Base-by-base conservation (phyloP, 345 rosid genomes). In the Brassica rapa region DNA sequence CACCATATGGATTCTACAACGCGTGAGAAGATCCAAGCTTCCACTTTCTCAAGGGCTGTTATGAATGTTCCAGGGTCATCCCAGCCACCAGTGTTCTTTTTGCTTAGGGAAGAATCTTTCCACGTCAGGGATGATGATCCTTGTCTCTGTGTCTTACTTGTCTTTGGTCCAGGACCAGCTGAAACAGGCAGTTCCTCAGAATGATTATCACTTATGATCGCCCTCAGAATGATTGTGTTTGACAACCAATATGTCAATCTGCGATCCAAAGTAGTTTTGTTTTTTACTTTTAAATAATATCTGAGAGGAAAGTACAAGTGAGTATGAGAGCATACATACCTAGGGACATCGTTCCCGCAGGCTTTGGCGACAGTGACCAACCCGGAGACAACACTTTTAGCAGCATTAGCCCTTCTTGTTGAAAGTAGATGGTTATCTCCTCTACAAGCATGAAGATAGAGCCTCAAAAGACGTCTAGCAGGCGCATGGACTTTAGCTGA, bases 201-300 rank as follows among this genome's bases (percentile, higher is more conserved):
- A 25, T 25, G 29, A 25, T 25, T 84, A 77, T 85, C 89, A 82
- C 89, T 83, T 77, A 94, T 73, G 74, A 89, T 84, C 76, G 89
- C 85, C 83, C 97, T 86, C 82, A 94, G 83, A 61, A 88, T 86
- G 43, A 94, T 87, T 30, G 90, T 86, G 75, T 94, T 92, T 68
- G 98, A 94, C 81, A 92, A 75, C 98, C 98, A 94, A 84, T 90
- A 94, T 70, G 96, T 92, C 82, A 94, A 84, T 86, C 98, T 94
- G 92, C 27, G 71, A 74, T 80, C 37, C 25, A 62, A 8, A 21
- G 33, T 2, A 68, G n/a, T 55, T 14, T 39, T 6, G 21, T 30
- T n/a, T 30, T 6, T 43, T 67, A 41, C 10, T 37, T 41, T 25
- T 11, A 1, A 0, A n/a, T 19, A 29, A 61, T 33, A 51, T 6